Evolutionary conservation across 2,329 filamentous ascomycete species (phyloP).

Genomic region (Teratosphaeria nubilosa): DNA sequence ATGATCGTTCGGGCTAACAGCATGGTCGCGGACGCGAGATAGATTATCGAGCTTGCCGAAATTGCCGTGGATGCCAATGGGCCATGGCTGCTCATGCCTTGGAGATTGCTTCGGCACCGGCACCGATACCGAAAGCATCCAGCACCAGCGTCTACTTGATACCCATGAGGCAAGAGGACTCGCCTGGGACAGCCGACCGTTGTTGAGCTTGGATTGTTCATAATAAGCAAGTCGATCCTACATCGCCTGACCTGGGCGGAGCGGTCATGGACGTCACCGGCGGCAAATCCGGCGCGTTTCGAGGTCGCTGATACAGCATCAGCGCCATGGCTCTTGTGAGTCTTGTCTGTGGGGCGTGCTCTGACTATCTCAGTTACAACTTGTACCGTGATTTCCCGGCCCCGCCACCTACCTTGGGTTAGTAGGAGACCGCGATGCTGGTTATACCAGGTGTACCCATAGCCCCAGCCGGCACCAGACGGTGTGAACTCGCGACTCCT

Average conservation of each 20-base stretch:
- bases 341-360: too few relatives aligned
- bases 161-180: background rate
- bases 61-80: background rate
- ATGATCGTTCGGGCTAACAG: background rate
- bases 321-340: background rate
- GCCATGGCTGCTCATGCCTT: too few relatives aligned
- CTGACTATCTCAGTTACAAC: background rate
- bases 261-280: too few relatives aligned
- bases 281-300: too few relatives aligned
- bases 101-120: background rate
- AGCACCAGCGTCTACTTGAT: background rate
- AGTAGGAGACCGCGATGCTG: background rate
- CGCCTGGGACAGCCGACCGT: too few relatives aligned
- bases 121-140: background rate
- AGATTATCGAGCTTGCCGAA: background rate
- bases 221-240: too few relatives aligned
- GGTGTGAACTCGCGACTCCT: background rate
- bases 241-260: too few relatives aligned
- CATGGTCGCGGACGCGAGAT: background rate
- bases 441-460: background rate
- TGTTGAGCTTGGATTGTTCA: background rate
- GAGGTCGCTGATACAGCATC: background rate
- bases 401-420: background rate
- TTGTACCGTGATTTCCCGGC: background rate
- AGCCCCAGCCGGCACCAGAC: background rate